These are phyloP conservation scores for Rhytidhysteron rufulum DNA, from an alignment of 2,329 filamentous ascomycete genomes.

Conservation along the genomic window DNA sequence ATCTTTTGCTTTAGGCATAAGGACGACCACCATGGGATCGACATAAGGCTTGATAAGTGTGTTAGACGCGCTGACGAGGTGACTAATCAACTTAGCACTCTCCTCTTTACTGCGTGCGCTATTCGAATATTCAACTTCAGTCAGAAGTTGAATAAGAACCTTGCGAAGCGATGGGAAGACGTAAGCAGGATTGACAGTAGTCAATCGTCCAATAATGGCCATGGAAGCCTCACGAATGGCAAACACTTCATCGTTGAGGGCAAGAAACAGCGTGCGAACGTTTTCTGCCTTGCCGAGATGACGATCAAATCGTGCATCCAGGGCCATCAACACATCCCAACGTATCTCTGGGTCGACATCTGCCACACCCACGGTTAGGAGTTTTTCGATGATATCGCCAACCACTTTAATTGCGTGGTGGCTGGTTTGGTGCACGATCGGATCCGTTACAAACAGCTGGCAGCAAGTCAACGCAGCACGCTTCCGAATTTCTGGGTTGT, in stretches of 20 bases:
- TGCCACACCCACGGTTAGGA: slow-evolving; percentile 90
- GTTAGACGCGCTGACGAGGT: slow-evolving; percentile 89
- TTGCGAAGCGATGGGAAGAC: slow-evolving; percentile 95
- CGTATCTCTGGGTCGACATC: slow-evolving; percentile 86
- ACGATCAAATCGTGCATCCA: slow-evolving; percentile 91
- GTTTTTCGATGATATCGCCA: slow-evolving; percentile 93
- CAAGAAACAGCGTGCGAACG: slow-evolving; percentile 90
- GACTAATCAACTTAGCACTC: slow-evolving; percentile 85
- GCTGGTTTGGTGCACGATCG: slow-evolving; percentile 96
- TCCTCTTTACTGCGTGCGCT: slow-evolving; percentile 94
- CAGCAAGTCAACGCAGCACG: slow-evolving; percentile 95
- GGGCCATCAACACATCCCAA: slow-evolving; percentile 78
- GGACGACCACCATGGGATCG: slow-evolving; percentile 88
- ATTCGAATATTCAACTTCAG: slow-evolving; percentile 93
- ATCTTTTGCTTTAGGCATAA: slow-evolving; percentile 90
- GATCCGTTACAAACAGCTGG: slow-evolving; percentile 93
- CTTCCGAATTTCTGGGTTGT: slow-evolving; percentile 88
- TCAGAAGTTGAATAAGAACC: slow-evolving; percentile 91
- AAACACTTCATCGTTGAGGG: slow-evolving; percentile 92
- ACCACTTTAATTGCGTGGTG: slow-evolving; percentile 96
- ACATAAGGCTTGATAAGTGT: slow-evolving; percentile 94
- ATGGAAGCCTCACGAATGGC: slow-evolving; percentile 91
- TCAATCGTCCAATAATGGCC: slow-evolving; percentile 90
- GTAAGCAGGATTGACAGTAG: slow-evolving; percentile 89
- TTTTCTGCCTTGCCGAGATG: slow-evolving; percentile 98